Conservation (phyloP, 257 asterid species). For the Mitragyna speciosa region DNA sequence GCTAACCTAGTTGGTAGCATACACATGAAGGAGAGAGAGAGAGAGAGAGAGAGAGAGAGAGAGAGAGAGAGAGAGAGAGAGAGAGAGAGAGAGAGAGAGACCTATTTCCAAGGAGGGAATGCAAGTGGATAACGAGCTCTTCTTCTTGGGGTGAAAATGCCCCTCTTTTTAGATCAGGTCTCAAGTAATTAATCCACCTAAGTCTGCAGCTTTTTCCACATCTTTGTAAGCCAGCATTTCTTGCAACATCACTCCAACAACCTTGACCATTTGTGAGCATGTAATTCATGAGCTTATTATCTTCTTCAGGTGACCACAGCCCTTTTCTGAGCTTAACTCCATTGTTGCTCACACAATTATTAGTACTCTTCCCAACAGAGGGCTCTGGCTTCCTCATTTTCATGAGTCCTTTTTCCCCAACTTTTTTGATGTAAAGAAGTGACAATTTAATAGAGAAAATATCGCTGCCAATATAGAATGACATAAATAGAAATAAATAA, state of each 20-base stretch:
- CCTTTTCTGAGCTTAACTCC: constrained; percentile 50
- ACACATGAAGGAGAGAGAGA: no score
- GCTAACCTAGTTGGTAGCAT: no score
- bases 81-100: background rate
- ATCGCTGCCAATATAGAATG: constrained; percentile 9
- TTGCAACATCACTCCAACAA: constrained; percentile 61
- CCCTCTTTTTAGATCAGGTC: constrained; percentile 66
- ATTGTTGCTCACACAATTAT: background rate
- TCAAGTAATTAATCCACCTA: constrained; percentile 57
- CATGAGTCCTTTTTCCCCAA: constrained; percentile 25
- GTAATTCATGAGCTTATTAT: constrained; percentile 52
- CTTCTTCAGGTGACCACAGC: constrained; percentile 65
- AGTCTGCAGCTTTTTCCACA: constrained; percentile 66
- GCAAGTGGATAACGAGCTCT: constrained; percentile 55
- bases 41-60: background rate
- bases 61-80: background rate
- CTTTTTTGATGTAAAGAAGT: constrained; percentile 53
- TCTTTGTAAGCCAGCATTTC: constrained; percentile 57
- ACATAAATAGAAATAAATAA: background rate
- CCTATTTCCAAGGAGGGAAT: constrained; percentile 70
- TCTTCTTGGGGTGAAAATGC: constrained; percentile 61
- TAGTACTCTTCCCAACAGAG: constrained; percentile 20
- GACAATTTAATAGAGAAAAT: constrained; percentile 35
- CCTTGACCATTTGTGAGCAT: constrained; percentile 64
- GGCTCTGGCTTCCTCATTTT: constrained; percentile 54